Conservation (phyloP, 108 stramenopile genomes). For the Mediolabrus comicus region DNA sequence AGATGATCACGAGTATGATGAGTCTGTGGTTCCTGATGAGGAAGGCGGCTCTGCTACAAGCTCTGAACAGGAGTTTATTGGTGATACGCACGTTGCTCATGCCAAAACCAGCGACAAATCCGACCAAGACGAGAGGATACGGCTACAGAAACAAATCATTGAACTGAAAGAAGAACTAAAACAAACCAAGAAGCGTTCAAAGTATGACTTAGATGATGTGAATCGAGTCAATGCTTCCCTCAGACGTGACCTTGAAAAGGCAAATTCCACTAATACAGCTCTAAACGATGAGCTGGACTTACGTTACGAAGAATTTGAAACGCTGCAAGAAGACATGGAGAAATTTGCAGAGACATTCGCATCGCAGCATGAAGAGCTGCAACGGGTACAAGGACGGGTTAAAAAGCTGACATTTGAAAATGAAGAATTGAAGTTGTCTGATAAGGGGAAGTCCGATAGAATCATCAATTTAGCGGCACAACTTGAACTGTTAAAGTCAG, state of each 20-base stretch:
- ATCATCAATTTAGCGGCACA: slow-evolving; percentile 12
- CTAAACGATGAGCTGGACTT: slow-evolving; percentile 11
- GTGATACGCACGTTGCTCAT: not conserved
- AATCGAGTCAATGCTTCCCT: slow-evolving; percentile 29
- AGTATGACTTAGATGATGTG: slow-evolving; percentile 35
- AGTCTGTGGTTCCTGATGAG: slow-evolving; percentile 30
- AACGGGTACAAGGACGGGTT: slow-evolving; percentile 4
- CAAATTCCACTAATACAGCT: not conserved
- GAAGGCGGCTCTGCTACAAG: not conserved
- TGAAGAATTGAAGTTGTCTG: slow-evolving; percentile 1
- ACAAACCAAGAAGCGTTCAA: slow-evolving; percentile 10
- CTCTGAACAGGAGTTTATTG: slow-evolving; percentile 5
- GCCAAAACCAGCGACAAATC: slow-evolving; percentile 14
- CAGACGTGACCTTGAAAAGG: slow-evolving; percentile 22
- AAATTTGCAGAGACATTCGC: slow-evolving; percentile 38
- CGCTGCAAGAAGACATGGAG: slow-evolving; percentile 34
- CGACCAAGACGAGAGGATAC: slow-evolving; percentile 16
- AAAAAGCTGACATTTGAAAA: slow-evolving; percentile 23
- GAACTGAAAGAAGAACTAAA: slow-evolving; percentile 16
- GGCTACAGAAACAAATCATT: slow-evolving; percentile 8
- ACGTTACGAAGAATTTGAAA: slow-evolving; percentile 18
- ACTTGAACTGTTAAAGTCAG: not conserved
- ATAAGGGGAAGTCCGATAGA: slow-evolving; percentile 11
- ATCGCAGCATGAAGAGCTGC: slow-evolving; percentile 20
- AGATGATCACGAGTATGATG: slow-evolving; percentile 26